Percentiles rank a stretch among this genome's conserved stretches.
These are phyloP conservation scores for Pichia eremophila DNA, from an alignment of 805 yeast species.

Conservation along the genomic window DNA sequence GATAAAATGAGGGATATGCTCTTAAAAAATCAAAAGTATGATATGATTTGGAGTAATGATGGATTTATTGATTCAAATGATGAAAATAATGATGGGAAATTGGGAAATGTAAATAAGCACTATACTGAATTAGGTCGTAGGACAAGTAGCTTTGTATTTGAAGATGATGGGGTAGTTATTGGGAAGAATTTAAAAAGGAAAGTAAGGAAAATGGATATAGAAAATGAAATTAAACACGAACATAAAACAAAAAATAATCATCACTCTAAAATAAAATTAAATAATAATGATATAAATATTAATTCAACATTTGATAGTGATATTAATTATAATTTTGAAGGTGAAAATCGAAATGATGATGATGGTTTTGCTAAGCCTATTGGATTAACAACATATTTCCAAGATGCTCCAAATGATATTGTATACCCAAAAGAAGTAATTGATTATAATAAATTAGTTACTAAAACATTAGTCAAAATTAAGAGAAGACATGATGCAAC, in stretches of 20 bases:
- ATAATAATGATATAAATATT: not conserved
- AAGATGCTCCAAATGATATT: conserved; percentile 42
- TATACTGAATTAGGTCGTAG: not conserved
- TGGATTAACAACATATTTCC: conserved; percentile 22
- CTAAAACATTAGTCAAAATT: conserved; percentile 57
- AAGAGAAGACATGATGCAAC: conserved; percentile 87
- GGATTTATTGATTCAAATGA: not conserved
- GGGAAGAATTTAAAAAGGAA: conserved; percentile 10
- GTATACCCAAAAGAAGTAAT: conserved; percentile 66
- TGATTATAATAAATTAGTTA: conserved; percentile 59
- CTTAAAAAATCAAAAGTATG: conserved; percentile 19
- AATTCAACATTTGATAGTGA: not conserved
- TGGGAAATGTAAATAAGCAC: not conserved
- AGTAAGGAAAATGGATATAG: not conserved
- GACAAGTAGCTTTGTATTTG: conserved; percentile 16
- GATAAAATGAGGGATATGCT: conserved; percentile 32
- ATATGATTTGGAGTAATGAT: conserved; percentile 18
- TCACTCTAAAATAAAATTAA: not conserved
- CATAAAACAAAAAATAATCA: not conserved
- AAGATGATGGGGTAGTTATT: conserved; percentile 42
- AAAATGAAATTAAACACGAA: not conserved
- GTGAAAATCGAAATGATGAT: not conserved
- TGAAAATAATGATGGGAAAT: not conserved
- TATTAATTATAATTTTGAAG: not conserved
- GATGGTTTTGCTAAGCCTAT: conserved; percentile 8